phyloP scores from a whole-genome alignment of 2,329 filamentous ascomycete genomes.

The Sporothrix luriei region DNA sequence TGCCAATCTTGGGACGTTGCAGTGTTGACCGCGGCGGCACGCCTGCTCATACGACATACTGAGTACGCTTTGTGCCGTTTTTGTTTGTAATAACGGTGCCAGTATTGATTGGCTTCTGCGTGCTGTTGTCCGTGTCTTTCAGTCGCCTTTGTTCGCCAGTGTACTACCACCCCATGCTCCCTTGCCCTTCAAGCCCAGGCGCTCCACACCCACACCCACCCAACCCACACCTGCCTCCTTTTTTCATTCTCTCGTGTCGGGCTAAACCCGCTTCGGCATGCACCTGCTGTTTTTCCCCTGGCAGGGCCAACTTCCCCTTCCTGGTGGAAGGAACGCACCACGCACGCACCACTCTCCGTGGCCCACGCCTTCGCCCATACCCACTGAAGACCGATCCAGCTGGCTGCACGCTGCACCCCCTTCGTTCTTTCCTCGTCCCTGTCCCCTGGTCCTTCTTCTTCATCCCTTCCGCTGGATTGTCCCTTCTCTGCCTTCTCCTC shows the following conservation, averaged over 20 bases:
- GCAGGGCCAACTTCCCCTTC: not conserved
- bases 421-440: not conserved
- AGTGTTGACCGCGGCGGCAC: not conserved
- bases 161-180: constrained; percentile 18
- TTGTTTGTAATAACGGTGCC: not conserved
- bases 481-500: constrained; percentile 13
- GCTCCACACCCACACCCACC: constrained; percentile 17
- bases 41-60: too few relatives aligned
- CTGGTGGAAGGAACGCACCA: not conserved
- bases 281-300: not conserved
- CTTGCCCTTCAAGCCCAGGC: constrained; percentile 24
- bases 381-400: not conserved
- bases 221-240: constrained; percentile 24
- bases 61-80: not conserved
- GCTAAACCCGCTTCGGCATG: constrained; percentile 28
- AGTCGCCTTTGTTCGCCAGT: constrained; percentile 20
- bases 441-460: constrained; percentile 13
- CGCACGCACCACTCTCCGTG: constrained; percentile 8
- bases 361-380: constrained; percentile 8
- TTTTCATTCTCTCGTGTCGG: constrained; percentile 8
- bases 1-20: constrained; percentile 2
- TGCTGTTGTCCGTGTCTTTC: not conserved
- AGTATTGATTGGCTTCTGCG: not conserved
- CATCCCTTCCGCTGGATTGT: not conserved
- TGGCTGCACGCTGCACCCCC: constrained; percentile 1